Evolutionary conservation across 2,329 filamentous ascomycete species (phyloP).

Genomic region (Beauveria pseudobassiana): DNA sequence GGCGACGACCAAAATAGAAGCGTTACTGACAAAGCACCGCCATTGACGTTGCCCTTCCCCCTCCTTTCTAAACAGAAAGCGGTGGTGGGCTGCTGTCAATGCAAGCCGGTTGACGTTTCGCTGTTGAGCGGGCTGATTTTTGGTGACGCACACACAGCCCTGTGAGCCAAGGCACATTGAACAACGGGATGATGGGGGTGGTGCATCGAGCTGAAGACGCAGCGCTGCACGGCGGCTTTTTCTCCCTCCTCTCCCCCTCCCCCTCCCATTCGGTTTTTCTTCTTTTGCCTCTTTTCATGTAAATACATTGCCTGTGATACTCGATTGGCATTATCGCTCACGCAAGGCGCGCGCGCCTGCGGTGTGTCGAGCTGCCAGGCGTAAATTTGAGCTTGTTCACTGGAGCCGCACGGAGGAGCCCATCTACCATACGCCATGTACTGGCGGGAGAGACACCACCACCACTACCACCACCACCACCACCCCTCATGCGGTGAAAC

Average conservation of each 20-base stretch:
- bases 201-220: background rate
- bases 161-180: background rate
- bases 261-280: too few relatives aligned
- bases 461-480: background rate
- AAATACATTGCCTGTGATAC: background rate
- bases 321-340: background rate
- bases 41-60: background rate
- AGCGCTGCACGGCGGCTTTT: background rate
- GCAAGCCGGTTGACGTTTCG: background rate
- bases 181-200: too few relatives aligned
- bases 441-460: background rate
- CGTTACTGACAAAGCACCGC: slow-evolving; percentile 3
- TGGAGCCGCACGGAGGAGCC: background rate
- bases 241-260: too few relatives aligned
- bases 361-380: background rate
- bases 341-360: background rate
- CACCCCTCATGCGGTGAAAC: background rate
- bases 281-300: too few relatives aligned
- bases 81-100: background rate
- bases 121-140: too few relatives aligned
- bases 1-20: slow-evolving; percentile 1
- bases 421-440: background rate
- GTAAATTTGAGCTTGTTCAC: slow-evolving; percentile 8
- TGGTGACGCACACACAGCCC: too few relatives aligned
- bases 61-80: background rate